A percentile compares a stretch with the other conserved stretches of the same genome.
Conservation (phyloP, 2,329 filamentous ascomycete genomes). For the Dendryphion nanum region DNA sequence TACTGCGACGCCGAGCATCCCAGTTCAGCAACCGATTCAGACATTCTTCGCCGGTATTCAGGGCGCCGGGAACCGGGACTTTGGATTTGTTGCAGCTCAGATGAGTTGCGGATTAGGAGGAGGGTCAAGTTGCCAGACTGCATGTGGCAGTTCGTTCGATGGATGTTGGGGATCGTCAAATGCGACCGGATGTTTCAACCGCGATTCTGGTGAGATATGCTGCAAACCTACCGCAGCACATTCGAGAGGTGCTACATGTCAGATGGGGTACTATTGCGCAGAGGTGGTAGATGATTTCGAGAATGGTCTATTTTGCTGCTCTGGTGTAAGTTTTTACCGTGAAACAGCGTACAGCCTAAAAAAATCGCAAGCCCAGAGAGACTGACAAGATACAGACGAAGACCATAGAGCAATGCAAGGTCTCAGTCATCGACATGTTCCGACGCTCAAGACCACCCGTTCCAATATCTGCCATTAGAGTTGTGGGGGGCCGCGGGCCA, state of each 20-base stretch:
- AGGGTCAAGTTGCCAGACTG: neutral
- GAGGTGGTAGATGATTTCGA: neutral
- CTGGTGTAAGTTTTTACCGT: neutral
- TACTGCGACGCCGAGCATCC: too few species aligned
- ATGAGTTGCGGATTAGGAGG: neutral
- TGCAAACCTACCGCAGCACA: neutral
- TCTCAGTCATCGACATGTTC: neutral
- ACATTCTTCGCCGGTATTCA: neutral
- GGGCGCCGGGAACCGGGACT: neutral
- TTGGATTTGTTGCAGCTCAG: neutral
- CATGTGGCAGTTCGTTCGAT: neutral
- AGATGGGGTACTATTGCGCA: neutral
- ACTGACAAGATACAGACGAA: neutral
- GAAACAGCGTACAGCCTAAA: too few species aligned
- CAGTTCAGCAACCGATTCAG: too few species aligned
- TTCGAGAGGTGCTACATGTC: neutral
- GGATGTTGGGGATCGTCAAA: neutral
- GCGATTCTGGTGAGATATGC: neutral
- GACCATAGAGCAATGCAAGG: neutral
- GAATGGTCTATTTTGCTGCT: neutral
- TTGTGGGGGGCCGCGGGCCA: neutral
- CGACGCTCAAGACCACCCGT: neutral
- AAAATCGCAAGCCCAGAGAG: too few species aligned
- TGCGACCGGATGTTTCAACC: neutral
- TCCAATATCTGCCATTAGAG: neutral